phyloP scores from a whole-genome alignment of 208 protist genomes.

The Trypanosoma caninum region DNA sequence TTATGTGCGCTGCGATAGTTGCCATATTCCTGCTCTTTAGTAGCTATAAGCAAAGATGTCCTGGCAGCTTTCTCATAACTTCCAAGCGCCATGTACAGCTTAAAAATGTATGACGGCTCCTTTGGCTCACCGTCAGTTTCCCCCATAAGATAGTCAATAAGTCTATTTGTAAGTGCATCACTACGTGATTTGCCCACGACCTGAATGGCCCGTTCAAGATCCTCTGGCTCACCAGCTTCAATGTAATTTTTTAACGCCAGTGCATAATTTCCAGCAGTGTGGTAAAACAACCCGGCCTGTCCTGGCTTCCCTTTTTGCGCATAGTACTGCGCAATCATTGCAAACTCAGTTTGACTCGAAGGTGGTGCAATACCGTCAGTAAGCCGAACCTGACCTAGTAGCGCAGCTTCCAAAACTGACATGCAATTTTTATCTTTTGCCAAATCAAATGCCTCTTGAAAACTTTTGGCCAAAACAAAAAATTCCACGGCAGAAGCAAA shows the following conservation, averaged over 20 bases:
- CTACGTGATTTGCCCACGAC: constrained; percentile 92
- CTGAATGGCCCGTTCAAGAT: constrained; percentile 92
- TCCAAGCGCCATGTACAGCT: constrained; percentile 95
- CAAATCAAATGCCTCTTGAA: constrained; percentile 92
- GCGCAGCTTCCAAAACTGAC: constrained; percentile 76
- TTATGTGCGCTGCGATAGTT: constrained; percentile 94
- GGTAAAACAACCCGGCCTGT: constrained; percentile 91
- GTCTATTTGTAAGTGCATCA: constrained; percentile 90
- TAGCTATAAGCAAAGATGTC: constrained; percentile 95
- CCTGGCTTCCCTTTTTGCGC: constrained; percentile 77
- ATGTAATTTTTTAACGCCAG: constrained; percentile 91
- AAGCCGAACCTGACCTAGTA: constrained; percentile 74
- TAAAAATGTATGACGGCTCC: constrained; percentile 97
- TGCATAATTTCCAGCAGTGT: constrained; percentile 86
- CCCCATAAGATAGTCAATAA: constrained; percentile 97
- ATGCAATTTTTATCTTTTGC: constrained; percentile 88
- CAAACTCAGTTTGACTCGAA: constrained; percentile 69
- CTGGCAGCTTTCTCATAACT: constrained; percentile 95
- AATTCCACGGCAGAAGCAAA: constrained; percentile 95
- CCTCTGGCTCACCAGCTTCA: constrained; percentile 77
- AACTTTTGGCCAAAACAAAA: constrained; percentile 92
- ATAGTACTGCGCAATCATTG: constrained; percentile 92
- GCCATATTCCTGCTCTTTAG: constrained; percentile 93
- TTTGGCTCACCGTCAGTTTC: constrained; percentile 94
- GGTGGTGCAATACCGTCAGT: constrained; percentile 82